Evolutionary conservation across 2,329 filamentous ascomycete species (phyloP).

Genomic region (Sclerotinia sclerotiorum): DNA sequence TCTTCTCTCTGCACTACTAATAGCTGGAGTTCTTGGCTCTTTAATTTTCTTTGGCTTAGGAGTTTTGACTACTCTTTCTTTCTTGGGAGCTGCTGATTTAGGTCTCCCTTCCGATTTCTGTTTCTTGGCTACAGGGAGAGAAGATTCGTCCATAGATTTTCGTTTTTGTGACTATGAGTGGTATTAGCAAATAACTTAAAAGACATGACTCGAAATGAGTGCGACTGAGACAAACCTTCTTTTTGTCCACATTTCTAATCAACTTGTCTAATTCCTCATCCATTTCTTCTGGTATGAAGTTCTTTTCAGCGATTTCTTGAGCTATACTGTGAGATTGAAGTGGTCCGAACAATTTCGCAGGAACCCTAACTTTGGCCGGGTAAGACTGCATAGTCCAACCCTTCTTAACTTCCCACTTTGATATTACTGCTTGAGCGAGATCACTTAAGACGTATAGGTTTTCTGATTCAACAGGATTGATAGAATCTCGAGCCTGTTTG

Average conservation of each 20-base stretch:
- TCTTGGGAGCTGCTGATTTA: slow-evolving; percentile 36
- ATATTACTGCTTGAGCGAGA: slow-evolving; percentile 76
- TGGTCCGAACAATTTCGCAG: slow-evolving; percentile 72
- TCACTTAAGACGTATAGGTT: slow-evolving; percentile 86
- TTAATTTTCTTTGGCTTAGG: slow-evolving; percentile 37
- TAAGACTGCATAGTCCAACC: slow-evolving; percentile 85
- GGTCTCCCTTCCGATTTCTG: slow-evolving; percentile 30
- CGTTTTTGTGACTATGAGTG: slow-evolving; percentile 36
- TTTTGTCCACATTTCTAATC: slow-evolving; percentile 68
- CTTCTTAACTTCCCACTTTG: slow-evolving; percentile 81
- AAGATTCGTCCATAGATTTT: slow-evolving; percentile 35
- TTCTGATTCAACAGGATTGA: slow-evolving; percentile 66
- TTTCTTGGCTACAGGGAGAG: slow-evolving; percentile 31
- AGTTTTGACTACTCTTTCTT: slow-evolving; percentile 32
- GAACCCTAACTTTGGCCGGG: slow-evolving; percentile 76
- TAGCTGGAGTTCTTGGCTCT: slow-evolving; percentile 26
- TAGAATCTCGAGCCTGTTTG: slow-evolving; percentile 83
- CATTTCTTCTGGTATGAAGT: slow-evolving; percentile 73
- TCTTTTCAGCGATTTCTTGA: slow-evolving; percentile 81
- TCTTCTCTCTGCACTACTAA: slow-evolving; percentile 38
- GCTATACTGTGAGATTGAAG: slow-evolving; percentile 76
- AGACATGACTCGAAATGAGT: slow-evolving; percentile 10
- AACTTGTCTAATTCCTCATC: slow-evolving; percentile 65
- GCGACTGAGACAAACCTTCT: slow-evolving; percentile 44
- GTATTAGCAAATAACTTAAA: neutral